Evolutionary conservation across 2,329 filamentous ascomycete genomes (phyloP).

Genomic region (Phialophora macrospora): DNA sequence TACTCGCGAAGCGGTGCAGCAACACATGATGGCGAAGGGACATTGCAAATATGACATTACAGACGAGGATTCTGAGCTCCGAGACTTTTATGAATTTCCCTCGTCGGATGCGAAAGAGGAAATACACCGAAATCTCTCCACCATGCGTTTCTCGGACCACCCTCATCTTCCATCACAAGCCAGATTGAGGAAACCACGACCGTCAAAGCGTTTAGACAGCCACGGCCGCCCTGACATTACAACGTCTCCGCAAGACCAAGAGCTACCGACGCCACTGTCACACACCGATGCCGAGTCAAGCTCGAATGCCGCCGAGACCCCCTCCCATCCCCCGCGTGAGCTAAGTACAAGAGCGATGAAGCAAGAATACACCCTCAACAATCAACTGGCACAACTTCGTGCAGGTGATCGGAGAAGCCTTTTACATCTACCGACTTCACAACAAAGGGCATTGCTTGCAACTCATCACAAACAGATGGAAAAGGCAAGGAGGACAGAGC

Average conservation of each 20-base stretch:
- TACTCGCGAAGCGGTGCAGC: constrained; percentile 54
- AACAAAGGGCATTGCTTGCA: constrained; percentile 42
- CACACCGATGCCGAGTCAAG: constrained; percentile 19
- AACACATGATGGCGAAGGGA: constrained; percentile 58
- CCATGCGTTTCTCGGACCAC: constrained; percentile 17
- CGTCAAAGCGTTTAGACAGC: constrained; percentile 16
- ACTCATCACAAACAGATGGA: constrained; percentile 42
- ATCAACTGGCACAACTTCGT: constrained; percentile 41
- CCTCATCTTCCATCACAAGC: constrained; percentile 24
- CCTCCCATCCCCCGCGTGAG: constrained; percentile 9
- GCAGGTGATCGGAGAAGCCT: constrained; percentile 41
- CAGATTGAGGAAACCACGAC: constrained; percentile 26
- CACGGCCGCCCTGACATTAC: constrained; percentile 9
- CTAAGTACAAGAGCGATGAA: constrained; percentile 32
- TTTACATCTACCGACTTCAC: constrained; percentile 41
- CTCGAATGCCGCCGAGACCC: constrained; percentile 19
- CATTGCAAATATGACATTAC: constrained; percentile 54
- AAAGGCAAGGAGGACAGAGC: constrained; percentile 37
- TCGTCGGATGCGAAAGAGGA: constrained; percentile 25
- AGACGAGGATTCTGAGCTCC: constrained; percentile 46
- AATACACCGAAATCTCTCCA: constrained; percentile 7
- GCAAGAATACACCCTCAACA: constrained; percentile 31
- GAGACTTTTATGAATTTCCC: constrained; percentile 51
- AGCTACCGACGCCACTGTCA: constrained; percentile 3
- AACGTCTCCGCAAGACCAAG: constrained; percentile 16